These are phyloP conservation scores for Talaromyces piceae DNA, from an alignment of 2,329 filamentous ascomycete genomes.

Conservation along the genomic window DNA sequence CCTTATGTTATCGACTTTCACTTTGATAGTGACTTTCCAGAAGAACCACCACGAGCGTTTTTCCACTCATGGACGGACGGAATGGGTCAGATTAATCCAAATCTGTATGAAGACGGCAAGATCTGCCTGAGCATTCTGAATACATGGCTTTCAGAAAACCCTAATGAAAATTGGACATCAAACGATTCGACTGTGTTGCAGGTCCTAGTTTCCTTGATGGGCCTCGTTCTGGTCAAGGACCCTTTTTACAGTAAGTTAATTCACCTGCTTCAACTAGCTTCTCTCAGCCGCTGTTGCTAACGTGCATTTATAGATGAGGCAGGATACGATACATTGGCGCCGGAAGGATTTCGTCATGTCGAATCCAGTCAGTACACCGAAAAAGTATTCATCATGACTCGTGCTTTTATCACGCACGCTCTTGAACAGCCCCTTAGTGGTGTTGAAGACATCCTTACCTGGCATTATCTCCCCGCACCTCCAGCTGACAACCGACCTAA, in stretches of 20 bases:
- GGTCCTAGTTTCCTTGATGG: slow-evolving; percentile 50
- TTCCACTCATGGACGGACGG: slow-evolving; percentile 54
- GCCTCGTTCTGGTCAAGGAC: slow-evolving; percentile 50
- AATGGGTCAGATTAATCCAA: slow-evolving; percentile 51
- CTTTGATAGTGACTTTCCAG: slow-evolving; percentile 44
- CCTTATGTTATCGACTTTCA: slow-evolving; percentile 56
- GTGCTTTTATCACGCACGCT: slow-evolving; percentile 45
- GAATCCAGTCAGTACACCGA: slow-evolving; percentile 47
- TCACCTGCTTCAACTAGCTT: neutral
- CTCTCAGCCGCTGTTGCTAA: slow-evolving; percentile 2
- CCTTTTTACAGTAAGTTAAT: slow-evolving; percentile 55
- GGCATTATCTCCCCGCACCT: slow-evolving; percentile 39
- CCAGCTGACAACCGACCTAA: slow-evolving; percentile 11
- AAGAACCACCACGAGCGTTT: slow-evolving; percentile 45
- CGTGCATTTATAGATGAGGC: slow-evolving; percentile 46
- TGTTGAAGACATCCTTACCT: slow-evolving; percentile 46
- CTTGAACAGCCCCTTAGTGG: slow-evolving; percentile 37
- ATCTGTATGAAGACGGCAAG: slow-evolving; percentile 56
- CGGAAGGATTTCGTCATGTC: slow-evolving; percentile 38
- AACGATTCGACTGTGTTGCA: slow-evolving; percentile 50
- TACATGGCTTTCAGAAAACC: slow-evolving; percentile 50
- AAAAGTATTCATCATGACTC: slow-evolving; percentile 46
- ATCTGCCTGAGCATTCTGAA: slow-evolving; percentile 54
- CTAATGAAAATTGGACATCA: slow-evolving; percentile 48
- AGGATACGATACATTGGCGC: slow-evolving; percentile 49